phyloP scores from a whole-genome alignment of 1,284 basidiomycete species.

The Farysia itapuensis region DNA sequence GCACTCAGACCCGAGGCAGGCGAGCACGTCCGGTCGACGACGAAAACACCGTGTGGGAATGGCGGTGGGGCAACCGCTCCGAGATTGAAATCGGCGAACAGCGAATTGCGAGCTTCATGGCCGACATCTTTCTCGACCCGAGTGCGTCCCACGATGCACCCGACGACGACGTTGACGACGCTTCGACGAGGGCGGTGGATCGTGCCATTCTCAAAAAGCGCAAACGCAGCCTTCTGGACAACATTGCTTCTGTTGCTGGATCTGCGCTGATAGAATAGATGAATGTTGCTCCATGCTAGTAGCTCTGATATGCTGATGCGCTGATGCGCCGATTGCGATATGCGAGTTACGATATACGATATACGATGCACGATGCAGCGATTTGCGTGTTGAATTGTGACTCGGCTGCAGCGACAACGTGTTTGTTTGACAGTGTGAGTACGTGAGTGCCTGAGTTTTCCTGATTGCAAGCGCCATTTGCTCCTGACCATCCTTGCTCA shows the following conservation, averaged over 20 bases:
- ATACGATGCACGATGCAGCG: too few relatives aligned
- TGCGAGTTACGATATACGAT: too few relatives aligned
- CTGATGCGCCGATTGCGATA: too few relatives aligned
- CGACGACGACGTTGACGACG: slow-evolving; percentile 10
- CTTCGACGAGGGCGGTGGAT: slow-evolving; percentile 15
- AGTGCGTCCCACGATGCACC: slow-evolving; percentile 7
- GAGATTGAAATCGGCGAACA: slow-evolving; percentile 56
- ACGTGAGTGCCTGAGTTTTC: too few relatives aligned
- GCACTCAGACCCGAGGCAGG: slow-evolving; percentile 10
- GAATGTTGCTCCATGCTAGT: too few relatives aligned
- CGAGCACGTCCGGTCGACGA: slow-evolving; percentile 19
- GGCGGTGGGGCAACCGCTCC: slow-evolving; percentile 57
- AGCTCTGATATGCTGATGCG: too few relatives aligned
- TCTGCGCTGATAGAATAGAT: slow-evolving; percentile 26
- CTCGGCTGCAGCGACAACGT: too few relatives aligned
- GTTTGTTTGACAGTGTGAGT: too few relatives aligned
- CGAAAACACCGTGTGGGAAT: slow-evolving; percentile 46
- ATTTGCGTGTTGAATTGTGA: too few relatives aligned
- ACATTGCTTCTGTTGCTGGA: slow-evolving; percentile 33
- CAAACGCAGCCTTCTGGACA: slow-evolving; percentile 18
- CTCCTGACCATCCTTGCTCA: too few relatives aligned
- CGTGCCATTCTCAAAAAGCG: slow-evolving; percentile 12
- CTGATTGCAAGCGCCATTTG: too few relatives aligned
- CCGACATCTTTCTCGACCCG: slow-evolving; percentile 35
- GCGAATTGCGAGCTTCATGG: slow-evolving; percentile 50